These are phyloP conservation scores for Panicum miliaceum DNA, from an alignment of 176 grass and related monocot genomes.

Conservation along the genomic window DNA sequence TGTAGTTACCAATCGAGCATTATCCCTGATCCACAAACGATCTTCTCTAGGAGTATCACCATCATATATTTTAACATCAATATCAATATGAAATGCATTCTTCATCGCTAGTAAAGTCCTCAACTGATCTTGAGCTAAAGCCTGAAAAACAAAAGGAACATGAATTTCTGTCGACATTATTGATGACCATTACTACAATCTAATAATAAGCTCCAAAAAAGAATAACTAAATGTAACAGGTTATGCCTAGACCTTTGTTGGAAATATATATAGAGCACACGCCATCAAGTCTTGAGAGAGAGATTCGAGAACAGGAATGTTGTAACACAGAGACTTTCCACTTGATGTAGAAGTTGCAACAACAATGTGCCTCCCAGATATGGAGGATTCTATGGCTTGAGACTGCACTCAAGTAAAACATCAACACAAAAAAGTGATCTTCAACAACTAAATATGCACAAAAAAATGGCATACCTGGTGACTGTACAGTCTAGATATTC, in stretches of 20 bases:
- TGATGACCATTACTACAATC: slow-evolving; percentile 43
- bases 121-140: slow-evolving; percentile 96
- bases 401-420: slow-evolving; percentile 53
- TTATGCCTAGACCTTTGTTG: slow-evolving; percentile 71
- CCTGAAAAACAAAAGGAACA: slow-evolving; percentile 55
- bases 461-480: slow-evolving; percentile 74
- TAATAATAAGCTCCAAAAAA: not conserved
- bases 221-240: slow-evolving; percentile 37
- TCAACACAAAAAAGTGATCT: slow-evolving; percentile 37
- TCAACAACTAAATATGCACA: slow-evolving; percentile 19
- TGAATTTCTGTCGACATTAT: not conserved
- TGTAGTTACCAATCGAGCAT: slow-evolving; percentile 72
- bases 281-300: slow-evolving; percentile 59
- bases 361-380: slow-evolving; percentile 77
- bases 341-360: slow-evolving; percentile 96
- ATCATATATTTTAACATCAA: slow-evolving; percentile 85
- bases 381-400: slow-evolving; percentile 69
- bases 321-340: slow-evolving; percentile 97
- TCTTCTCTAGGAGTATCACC: slow-evolving; percentile 87
- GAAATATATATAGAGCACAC: slow-evolving; percentile 95
- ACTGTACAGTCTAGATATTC: slow-evolving; percentile 83
- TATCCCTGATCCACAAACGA: slow-evolving; percentile 77
- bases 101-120: slow-evolving; percentile 78
- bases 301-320: slow-evolving; percentile 88
- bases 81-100: slow-evolving; percentile 57